Percentiles rank a stretch among this genome's conserved stretches.
These are phyloP conservation scores for Paracorniculantispora psalliotae DNA, from an alignment of 2,329 filamentous ascomycete genomes.

Conservation along the genomic window DNA sequence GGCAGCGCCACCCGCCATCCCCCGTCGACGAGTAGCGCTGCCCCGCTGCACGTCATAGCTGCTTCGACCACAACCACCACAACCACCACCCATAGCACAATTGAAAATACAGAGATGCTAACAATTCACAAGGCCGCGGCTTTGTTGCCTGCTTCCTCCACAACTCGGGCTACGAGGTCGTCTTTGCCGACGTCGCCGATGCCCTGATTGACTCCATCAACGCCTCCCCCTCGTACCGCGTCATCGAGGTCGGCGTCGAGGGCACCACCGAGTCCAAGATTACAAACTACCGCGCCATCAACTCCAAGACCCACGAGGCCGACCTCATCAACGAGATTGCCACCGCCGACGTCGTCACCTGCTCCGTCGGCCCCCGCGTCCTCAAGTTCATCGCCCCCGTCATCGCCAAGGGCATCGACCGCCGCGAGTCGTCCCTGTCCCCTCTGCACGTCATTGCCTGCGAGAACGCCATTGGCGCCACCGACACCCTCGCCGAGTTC, in stretches of 20 bases:
- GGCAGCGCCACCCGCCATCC: conserved; percentile 2
- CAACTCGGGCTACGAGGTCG: conserved; percentile 89
- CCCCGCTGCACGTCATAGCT: conserved; percentile 9
- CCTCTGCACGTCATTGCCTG: conserved; percentile 93
- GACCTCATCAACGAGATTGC: conserved; percentile 81
- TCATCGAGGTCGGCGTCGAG: conserved; percentile 86
- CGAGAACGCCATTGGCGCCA: conserved; percentile 95
- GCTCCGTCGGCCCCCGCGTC: conserved; percentile 93
- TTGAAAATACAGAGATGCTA: background rate
- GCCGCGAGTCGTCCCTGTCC: conserved; percentile 50
- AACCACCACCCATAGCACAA: background rate
- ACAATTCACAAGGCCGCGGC: conserved; percentile 51
- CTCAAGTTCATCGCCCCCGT: conserved; percentile 94
- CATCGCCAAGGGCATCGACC: conserved; percentile 90
- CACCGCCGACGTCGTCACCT: conserved; percentile 86
- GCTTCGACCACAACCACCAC: background rate
- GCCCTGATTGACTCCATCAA: conserved; percentile 76
- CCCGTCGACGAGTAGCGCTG: background rate
- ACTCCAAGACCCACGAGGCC: conserved; percentile 79
- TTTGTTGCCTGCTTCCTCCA: conserved; percentile 90
- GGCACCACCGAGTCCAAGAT: conserved; percentile 78
- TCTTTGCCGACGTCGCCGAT: conserved; percentile 94
- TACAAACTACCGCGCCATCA: conserved; percentile 94
- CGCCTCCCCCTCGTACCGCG: conserved; percentile 70
- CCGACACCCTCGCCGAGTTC: conserved; percentile 75